A percentile compares a stretch with the other conserved stretches of the same genome.
Conservation (phyloP, 257 asterid genomes). For the Solanum sitiens region DNA sequence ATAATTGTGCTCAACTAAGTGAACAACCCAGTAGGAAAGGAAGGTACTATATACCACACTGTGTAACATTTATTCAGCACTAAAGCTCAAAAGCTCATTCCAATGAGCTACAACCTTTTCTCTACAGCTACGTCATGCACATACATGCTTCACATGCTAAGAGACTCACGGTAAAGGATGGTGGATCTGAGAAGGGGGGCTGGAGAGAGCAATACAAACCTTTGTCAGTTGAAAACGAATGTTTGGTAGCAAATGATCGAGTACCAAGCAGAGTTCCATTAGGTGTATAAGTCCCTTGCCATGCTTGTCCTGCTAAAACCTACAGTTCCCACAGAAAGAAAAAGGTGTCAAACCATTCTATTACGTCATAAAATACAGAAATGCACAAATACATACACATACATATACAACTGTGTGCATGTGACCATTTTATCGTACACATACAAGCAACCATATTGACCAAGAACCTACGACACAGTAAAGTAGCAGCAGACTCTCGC, state of each 20-base stretch:
- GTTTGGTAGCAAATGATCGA: conserved; percentile 73
- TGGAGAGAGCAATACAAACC: conserved; percentile 22
- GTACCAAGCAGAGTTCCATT: conserved; percentile 15
- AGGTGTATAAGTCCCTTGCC: conserved; percentile 25
- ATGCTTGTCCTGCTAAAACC: conserved; percentile 51
- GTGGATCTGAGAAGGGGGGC: neutral
- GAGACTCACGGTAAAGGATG: neutral
- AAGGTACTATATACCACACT: neutral
- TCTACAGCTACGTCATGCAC: neutral
- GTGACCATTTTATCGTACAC: no score
- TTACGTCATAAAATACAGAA: neutral
- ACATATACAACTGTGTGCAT: neutral
- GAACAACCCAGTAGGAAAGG: neutral
- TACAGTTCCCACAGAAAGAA: conserved; percentile 7
- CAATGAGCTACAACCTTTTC: neutral
- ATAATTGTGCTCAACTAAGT: neutral
- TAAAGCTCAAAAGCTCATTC: neutral
- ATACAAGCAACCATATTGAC: neutral
- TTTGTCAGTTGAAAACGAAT: conserved; percentile 66
- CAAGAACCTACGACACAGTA: neutral
- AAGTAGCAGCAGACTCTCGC: neutral
- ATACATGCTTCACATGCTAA: neutral
- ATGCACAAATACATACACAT: neutral
- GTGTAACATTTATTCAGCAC: neutral
- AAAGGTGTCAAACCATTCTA: neutral